A percentile compares a stretch with the other conserved stretches of the same genome.
Evolutionary conservation across 768 basidiomycete species (phyloP).

Genomic region (Kwoniella botswanensis): DNA sequence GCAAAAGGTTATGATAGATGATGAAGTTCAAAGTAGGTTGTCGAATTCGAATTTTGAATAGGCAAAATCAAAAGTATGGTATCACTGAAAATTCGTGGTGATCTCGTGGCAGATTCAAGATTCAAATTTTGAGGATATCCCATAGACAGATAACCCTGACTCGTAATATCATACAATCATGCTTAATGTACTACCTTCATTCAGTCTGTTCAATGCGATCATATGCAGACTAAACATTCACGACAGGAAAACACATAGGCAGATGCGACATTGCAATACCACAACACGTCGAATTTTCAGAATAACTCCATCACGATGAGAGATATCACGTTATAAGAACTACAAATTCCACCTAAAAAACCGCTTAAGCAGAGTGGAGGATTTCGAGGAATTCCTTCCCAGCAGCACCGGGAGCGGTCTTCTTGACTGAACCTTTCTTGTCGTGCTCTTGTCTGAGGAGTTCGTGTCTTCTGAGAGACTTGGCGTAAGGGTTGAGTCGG

Average conservation of each 20-base stretch:
- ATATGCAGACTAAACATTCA: not conserved
- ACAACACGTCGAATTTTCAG: not conserved
- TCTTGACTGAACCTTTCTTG: slow-evolving; percentile 61
- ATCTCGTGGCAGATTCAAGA: not conserved
- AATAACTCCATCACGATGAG: slow-evolving; percentile 22
- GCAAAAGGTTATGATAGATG: not conserved
- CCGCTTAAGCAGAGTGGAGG: slow-evolving; percentile 78
- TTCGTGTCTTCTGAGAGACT: slow-evolving; percentile 87
- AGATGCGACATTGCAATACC: not conserved
- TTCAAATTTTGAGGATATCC: not conserved
- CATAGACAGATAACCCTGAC: too few species aligned
- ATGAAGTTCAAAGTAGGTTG: not conserved
- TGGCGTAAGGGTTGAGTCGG: slow-evolving; percentile 98
- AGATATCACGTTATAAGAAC: slow-evolving; percentile 15
- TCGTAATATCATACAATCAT: not conserved
- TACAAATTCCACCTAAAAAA: slow-evolving; percentile 8
- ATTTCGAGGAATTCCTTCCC: slow-evolving; percentile 82
- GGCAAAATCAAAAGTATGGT: too few species aligned
- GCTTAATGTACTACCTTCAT: not conserved
- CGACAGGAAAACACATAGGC: not conserved
- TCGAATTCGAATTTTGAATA: not conserved
- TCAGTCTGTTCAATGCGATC: not conserved
- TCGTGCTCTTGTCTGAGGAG: slow-evolving; percentile 60
- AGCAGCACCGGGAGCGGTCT: slow-evolving; percentile 70
- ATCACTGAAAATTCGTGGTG: not conserved